A percentile compares a stretch with the other conserved stretches of the same genome.
Evolutionary conservation across 495 filamentous ascomycete species (phyloP).

Genomic region (Hyaloscypha hepaticicola): DNA sequence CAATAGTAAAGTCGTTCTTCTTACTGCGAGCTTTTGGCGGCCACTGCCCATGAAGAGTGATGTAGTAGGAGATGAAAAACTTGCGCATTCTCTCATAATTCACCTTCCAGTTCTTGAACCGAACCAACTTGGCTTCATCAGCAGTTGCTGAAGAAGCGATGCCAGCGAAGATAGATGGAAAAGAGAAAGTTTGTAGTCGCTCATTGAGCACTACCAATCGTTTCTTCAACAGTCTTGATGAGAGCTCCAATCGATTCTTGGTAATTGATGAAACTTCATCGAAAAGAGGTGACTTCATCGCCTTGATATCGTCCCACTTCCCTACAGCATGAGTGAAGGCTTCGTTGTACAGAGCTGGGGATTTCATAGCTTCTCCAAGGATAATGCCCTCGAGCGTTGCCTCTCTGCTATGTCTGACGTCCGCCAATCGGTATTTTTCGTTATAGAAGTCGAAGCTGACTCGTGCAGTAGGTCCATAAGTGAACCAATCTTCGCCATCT

Average conservation of each 20-base stretch:
- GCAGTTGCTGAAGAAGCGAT: constrained; percentile 75
- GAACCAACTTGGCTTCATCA: constrained; percentile 68
- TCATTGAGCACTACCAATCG: constrained; percentile 51
- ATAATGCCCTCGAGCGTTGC: constrained; percentile 90
- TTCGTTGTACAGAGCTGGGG: constrained; percentile 79
- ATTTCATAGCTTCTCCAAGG: constrained; percentile 82
- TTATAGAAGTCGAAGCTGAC: constrained; percentile 74
- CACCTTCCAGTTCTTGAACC: constrained; percentile 80
- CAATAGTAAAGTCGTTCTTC: constrained; percentile 85
- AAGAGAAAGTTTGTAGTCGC: constrained; percentile 60
- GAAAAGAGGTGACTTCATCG: constrained; percentile 66
- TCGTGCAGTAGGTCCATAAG: constrained; percentile 74
- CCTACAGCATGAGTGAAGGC: constrained; percentile 92
- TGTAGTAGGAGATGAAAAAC: constrained; percentile 75
- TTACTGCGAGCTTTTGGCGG: constrained; percentile 88
- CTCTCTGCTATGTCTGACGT: constrained; percentile 79
- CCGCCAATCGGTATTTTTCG: constrained; percentile 71
- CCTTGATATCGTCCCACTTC: constrained; percentile 73
- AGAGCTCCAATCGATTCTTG: constrained; percentile 74
- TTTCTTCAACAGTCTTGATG: constrained; percentile 72
- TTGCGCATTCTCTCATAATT: constrained; percentile 72
- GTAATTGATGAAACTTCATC: constrained; percentile 67
- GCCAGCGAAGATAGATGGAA: constrained; percentile 87
- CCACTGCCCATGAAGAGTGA: constrained; percentile 84
- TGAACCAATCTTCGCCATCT: no score